Evolutionary conservation across 2,329 filamentous ascomycete genomes (phyloP).

Genomic region (Colletotrichum sp.): DNA sequence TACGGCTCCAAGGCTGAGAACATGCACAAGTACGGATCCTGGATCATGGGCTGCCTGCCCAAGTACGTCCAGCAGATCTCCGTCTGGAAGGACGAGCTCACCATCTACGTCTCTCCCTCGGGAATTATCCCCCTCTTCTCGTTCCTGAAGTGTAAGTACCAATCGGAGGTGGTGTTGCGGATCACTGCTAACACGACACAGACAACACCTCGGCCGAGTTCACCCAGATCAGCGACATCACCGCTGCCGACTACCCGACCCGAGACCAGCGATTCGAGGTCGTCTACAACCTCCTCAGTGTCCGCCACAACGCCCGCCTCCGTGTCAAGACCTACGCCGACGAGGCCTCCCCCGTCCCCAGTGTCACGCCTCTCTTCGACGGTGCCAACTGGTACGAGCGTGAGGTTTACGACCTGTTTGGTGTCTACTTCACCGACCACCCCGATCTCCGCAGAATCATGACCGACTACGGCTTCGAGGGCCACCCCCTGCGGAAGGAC

Average conservation of each 20-base stretch:
- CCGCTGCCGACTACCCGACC: conserved; percentile 94
- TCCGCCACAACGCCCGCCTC: conserved; percentile 95
- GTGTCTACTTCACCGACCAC: conserved; percentile 95
- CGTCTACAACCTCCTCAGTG: conserved; percentile 95
- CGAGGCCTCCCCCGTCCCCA: conserved; percentile 91
- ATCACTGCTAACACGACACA: conserved; percentile 29
- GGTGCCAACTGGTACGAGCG: conserved; percentile 99
- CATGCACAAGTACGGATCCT: conserved; percentile 93
- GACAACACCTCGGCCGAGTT: conserved; percentile 97
- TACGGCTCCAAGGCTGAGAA: conserved; percentile 85
- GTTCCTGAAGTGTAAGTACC: conserved; percentile 78
- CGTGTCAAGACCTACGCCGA: conserved; percentile 99
- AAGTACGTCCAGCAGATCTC: conserved; percentile 99
- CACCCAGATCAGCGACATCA: conserved; percentile 91
- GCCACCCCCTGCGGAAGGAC: conserved; percentile 95
- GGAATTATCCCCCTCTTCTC: conserved; percentile 90
- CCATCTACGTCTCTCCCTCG: conserved; percentile 87
- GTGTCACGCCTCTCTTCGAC: conserved; percentile 84
- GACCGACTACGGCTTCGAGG: conserved; percentile 99
- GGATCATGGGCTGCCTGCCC: conserved; percentile 94
- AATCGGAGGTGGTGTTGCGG: background rate
- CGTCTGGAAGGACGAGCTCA: conserved; percentile 99
- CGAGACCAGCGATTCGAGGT: conserved; percentile 96
- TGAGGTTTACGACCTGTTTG: conserved; percentile 97
- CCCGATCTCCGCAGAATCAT: conserved; percentile 96